Conservation (phyloP, 257 asterid species). For the Petunia secreta region DNA sequence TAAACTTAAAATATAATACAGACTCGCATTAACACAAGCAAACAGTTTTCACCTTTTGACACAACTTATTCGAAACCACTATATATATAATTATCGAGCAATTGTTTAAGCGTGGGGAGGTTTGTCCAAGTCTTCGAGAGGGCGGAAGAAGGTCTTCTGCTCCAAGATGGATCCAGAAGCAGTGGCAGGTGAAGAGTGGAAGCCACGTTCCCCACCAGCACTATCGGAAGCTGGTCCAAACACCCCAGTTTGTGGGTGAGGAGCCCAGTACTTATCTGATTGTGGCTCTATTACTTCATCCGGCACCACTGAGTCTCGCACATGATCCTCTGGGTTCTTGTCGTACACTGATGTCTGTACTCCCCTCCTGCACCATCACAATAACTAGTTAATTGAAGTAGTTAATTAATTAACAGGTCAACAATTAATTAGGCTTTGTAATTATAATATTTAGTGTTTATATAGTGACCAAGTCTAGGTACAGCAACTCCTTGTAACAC, state of each 20-base stretch:
- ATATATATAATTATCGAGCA: not conserved
- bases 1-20: not conserved
- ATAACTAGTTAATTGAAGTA: not conserved
- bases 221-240: conserved; percentile 69
- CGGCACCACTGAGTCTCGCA: conserved; percentile 50
- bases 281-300: conserved; percentile 54
- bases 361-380: conserved; percentile 50
- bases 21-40: not conserved
- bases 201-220: conserved; percentile 32
- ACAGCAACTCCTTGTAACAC: not conserved
- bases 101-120: conserved; percentile 31
- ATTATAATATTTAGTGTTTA: not conserved
- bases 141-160: conserved; percentile 83
- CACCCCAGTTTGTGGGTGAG: conserved; percentile 87
- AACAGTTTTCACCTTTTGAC: not conserved
- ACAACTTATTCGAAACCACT: not conserved
- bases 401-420: not conserved
- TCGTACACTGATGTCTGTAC: conserved; percentile 78
- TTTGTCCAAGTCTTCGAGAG: conserved; percentile 85
- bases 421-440: not conserved
- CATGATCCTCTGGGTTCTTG: conserved; percentile 75
- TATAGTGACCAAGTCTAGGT: too few relatives aligned
- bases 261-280: conserved; percentile 72
- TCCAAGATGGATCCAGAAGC: conserved; percentile 64
- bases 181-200: conserved; percentile 21